These are phyloP conservation scores for Trapa bicornis DNA, from an alignment of 345 rosid genomes.

Conservation along the genomic window DNA sequence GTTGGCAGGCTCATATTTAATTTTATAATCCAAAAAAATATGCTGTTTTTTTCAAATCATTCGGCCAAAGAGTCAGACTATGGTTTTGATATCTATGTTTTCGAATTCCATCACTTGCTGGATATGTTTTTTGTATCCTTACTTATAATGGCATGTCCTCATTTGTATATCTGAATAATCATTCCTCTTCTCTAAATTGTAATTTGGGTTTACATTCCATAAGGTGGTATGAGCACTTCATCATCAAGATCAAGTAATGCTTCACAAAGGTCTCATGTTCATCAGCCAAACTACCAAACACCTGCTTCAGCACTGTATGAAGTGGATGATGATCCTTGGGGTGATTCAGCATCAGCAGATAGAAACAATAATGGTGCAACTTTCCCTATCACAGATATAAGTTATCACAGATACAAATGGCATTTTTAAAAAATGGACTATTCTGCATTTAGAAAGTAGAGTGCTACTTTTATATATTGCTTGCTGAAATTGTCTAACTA, in stretches of 20 bases:
- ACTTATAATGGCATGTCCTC: not conserved
- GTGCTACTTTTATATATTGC: not conserved
- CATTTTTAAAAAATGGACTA: not conserved
- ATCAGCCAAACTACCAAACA: slow-evolving; percentile 55
- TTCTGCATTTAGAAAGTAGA: not conserved
- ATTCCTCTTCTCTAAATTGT: not conserved
- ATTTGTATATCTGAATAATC: not conserved
- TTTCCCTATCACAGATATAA: slow-evolving; percentile 18
- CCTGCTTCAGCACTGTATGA: slow-evolving; percentile 91
- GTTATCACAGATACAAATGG: not conserved
- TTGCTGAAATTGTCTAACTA: not conserved
- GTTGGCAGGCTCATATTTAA: not conserved
- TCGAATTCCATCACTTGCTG: not conserved
- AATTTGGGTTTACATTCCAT: not conserved
- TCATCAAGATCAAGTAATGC: slow-evolving; percentile 27
- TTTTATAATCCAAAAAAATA: not conserved
- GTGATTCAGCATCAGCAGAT: slow-evolving; percentile 28
- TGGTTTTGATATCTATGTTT: not conserved
- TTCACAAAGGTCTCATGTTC: slow-evolving; percentile 39
- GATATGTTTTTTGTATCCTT: not conserved
- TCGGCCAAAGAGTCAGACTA: not conserved
- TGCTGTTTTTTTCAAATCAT: not conserved
- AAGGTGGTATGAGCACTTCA: slow-evolving; percentile 38
- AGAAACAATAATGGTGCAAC: slow-evolving; percentile 26
- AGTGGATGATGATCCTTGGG: slow-evolving; percentile 33